A percentile compares a stretch with the other conserved stretches of the same genome.
Conservation (phyloP, 345 rosid genomes). For the Angophora floribunda region DNA sequence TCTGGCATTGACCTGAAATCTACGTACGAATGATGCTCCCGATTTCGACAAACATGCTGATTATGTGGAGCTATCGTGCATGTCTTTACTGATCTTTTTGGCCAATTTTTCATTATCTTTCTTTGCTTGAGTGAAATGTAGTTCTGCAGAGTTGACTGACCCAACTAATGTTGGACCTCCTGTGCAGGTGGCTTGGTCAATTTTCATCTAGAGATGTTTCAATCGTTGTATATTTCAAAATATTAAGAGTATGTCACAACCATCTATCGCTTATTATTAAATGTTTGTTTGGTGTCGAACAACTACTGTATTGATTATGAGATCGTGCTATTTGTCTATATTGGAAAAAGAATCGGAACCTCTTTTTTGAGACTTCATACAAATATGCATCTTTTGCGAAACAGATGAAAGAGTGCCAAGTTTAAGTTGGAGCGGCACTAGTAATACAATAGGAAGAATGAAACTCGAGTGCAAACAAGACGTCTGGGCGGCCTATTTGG, state of each 20-base stretch:
- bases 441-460: neutral
- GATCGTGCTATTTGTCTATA: accelerated
- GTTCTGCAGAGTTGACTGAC: neutral
- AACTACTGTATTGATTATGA: accelerated
- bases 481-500: neutral
- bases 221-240: accelerated
- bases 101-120: neutral
- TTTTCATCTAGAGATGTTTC: neutral
- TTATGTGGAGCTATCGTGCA: neutral
- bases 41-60: neutral
- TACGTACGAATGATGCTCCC: neutral
- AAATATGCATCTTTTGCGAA: neutral
- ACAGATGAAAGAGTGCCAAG: neutral
- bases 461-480: neutral
- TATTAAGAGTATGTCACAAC: neutral
- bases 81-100: neutral
- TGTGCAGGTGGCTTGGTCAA: neutral
- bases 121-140: neutral
- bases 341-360: accelerated
- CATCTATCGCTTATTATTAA: neutral
- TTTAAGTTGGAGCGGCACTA: neutral
- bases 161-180: neutral
- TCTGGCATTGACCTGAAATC: neutral
- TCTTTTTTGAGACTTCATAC: neutral
- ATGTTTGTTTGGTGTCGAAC: neutral